Conservation (phyloP, 2,329 filamentous ascomycete genomes). For the Teratosphaeria zuluensis region DNA sequence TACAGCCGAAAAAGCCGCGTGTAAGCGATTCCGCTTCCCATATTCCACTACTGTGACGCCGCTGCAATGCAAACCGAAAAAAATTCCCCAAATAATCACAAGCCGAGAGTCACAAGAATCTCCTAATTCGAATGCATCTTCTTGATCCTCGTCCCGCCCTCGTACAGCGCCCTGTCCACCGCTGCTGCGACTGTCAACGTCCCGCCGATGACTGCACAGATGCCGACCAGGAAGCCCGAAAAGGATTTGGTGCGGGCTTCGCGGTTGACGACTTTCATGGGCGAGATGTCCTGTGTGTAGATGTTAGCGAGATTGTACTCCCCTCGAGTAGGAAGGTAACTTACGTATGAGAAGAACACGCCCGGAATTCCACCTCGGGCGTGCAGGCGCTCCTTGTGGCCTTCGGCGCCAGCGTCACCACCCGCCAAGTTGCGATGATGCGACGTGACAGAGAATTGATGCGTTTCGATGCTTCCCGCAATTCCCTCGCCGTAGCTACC, state of each 20-base stretch:
- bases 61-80: background rate
- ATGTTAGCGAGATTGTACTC: background rate
- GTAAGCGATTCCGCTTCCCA: background rate
- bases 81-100: background rate
- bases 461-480: constrained; percentile 84
- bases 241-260: constrained; percentile 86
- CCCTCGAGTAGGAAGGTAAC: constrained; percentile 26
- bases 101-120: background rate
- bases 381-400: constrained; percentile 85
- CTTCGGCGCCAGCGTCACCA: constrained; percentile 74
- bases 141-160: constrained; percentile 73
- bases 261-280: constrained; percentile 98
- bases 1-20: background rate
- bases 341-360: constrained; percentile 95
- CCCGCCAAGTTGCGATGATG: constrained; percentile 83
- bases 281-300: constrained; percentile 64
- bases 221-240: constrained; percentile 80
- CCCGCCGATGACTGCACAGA: constrained; percentile 90
- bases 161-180: constrained; percentile 81
- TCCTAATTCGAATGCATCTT: constrained; percentile 61
- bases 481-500: constrained; percentile 57
- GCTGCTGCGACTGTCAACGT: constrained; percentile 93
- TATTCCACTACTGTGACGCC: background rate
- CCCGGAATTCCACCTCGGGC: constrained; percentile 87
- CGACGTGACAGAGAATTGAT: constrained; percentile 96